Evolutionary conservation across 306 rosid genomes (phyloP).

Genomic region (Prunus dulcis): DNA sequence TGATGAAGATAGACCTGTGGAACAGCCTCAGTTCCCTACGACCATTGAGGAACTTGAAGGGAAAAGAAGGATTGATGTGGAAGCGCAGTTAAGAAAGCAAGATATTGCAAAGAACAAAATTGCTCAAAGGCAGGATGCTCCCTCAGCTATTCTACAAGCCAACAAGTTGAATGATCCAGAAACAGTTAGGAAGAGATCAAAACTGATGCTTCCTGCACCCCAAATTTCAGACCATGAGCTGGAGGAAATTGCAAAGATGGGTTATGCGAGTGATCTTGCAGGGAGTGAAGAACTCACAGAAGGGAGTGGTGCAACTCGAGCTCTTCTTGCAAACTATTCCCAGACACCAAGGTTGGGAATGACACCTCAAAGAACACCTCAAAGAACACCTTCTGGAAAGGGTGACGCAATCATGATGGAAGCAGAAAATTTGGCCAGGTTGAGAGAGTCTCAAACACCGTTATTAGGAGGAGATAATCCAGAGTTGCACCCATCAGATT

Average conservation of each 20-base stretch:
- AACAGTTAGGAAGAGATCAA: slow-evolving; percentile 86
- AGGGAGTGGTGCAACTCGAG: slow-evolving; percentile 83
- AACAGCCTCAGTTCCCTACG: slow-evolving; percentile 72
- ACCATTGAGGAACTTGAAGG: slow-evolving; percentile 97
- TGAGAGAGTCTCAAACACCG: slow-evolving; percentile 97
- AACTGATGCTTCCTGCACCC: slow-evolving; percentile 93
- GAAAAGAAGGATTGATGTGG: slow-evolving; percentile 74
- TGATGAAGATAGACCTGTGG: slow-evolving; percentile 75
- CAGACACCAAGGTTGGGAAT: slow-evolving; percentile 75
- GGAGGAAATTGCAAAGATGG: slow-evolving; percentile 96
- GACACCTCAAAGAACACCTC: slow-evolving; percentile 85
- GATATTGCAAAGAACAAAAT: slow-evolving; percentile 84
- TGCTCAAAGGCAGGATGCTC: slow-evolving; percentile 87
- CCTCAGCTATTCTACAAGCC: slow-evolving; percentile 82
- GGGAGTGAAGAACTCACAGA: slow-evolving; percentile 64
- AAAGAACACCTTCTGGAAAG: slow-evolving; percentile 91
- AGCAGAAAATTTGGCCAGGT: slow-evolving; percentile 90
- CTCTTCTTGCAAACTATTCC: slow-evolving; percentile 85
- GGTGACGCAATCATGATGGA: slow-evolving; percentile 97
- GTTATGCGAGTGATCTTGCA: slow-evolving; percentile 83
- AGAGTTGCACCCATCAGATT: slow-evolving; percentile 91
- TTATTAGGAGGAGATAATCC: slow-evolving; percentile 93
- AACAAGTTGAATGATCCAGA: slow-evolving; percentile 93
- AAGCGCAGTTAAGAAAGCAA: slow-evolving; percentile 81
- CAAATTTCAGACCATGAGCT: slow-evolving; percentile 89